Evolutionary conservation across 164 flowering plant genomes (phyloP).

Genomic region (Vitis rupestris): DNA sequence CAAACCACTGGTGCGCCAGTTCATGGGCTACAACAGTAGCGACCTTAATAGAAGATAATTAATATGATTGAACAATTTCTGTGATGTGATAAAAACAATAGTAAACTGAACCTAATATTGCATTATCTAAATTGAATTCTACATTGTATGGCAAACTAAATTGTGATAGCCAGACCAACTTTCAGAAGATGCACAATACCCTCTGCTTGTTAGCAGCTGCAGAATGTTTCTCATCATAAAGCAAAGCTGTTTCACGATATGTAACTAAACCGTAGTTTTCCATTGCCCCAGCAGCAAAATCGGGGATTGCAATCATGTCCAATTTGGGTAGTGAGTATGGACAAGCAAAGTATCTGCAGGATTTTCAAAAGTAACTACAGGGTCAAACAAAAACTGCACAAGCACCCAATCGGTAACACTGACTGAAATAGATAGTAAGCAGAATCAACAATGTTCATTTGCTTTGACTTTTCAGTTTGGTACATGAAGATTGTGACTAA

Average conservation of each 20-base stretch:
- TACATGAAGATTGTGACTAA: neutral
- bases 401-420: neutral
- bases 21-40: slow-evolving; percentile 96
- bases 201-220: slow-evolving; percentile 91
- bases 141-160: neutral
- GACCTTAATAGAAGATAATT: slow-evolving; percentile 46
- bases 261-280: slow-evolving; percentile 98
- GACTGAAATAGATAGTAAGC: neutral
- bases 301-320: slow-evolving; percentile 98
- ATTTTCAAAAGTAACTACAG: slow-evolving; percentile 6
- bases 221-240: slow-evolving; percentile 89
- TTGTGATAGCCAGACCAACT: neutral
- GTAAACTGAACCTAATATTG: neutral
- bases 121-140: neutral
- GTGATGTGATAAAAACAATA: neutral
- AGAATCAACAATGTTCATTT: neutral
- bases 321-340: slow-evolving; percentile 92
- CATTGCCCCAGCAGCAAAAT: slow-evolving; percentile 99
- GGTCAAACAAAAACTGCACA: neutral
- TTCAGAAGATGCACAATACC: slow-evolving; percentile 37
- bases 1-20: slow-evolving; percentile 99
- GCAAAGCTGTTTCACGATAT: slow-evolving; percentile 88
- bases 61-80: neutral
- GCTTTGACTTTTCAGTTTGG: neutral
- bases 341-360: slow-evolving; percentile 70